phyloP scores from a whole-genome alignment of 2,329 filamentous ascomycete genomes.

The Beauveria bassiana region DNA sequence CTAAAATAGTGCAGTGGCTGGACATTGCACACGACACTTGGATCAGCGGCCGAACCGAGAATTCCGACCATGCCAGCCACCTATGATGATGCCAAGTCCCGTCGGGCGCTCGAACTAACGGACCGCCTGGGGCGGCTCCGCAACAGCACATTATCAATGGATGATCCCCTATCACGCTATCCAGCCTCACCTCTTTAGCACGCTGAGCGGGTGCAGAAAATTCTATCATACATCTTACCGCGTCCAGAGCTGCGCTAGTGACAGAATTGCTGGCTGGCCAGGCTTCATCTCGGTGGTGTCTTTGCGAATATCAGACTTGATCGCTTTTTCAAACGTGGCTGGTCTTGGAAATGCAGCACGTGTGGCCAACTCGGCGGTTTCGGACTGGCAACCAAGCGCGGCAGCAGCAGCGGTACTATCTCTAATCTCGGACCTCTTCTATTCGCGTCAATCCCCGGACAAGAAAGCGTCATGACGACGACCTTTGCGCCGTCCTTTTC shows the following conservation, averaged over 20 bases:
- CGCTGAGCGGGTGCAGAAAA: background rate
- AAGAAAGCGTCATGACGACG: slow-evolving; percentile 14
- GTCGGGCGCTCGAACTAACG: background rate
- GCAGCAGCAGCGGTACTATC: background rate
- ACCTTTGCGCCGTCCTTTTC: slow-evolving; percentile 6
- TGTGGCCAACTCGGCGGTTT: background rate
- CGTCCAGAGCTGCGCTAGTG: background rate
- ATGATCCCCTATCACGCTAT: background rate
- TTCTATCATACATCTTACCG: background rate
- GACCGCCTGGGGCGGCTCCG: background rate
- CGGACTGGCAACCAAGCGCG: background rate
- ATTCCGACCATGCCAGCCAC: background rate
- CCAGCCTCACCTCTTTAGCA: background rate
- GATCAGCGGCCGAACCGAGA: background rate
- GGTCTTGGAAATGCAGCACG: slow-evolving; percentile 4
- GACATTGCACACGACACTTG: too few species aligned
- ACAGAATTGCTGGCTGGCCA: background rate
- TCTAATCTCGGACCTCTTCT: background rate
- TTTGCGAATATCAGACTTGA: background rate
- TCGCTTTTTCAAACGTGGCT: background rate
- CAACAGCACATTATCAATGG: background rate
- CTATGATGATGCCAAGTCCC: background rate
- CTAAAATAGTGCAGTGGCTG: too few species aligned
- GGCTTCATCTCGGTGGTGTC: background rate
- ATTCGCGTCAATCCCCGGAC: background rate